Evolutionary conservation across 768 basidiomycete genomes (phyloP).

Genomic region (Tulasnella sp.): DNA sequence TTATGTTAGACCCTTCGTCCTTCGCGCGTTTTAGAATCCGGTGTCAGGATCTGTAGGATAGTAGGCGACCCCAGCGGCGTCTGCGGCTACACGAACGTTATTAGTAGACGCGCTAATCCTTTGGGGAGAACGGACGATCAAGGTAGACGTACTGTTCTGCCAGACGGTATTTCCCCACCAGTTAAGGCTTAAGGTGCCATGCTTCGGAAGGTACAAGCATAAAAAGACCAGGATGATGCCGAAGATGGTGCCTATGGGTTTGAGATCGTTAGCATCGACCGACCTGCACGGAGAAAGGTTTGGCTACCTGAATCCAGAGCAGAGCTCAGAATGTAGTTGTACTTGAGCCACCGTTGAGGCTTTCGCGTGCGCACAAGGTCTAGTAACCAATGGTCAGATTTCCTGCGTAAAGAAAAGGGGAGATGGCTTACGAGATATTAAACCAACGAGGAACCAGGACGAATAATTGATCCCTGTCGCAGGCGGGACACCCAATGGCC

Average conservation of each 20-base stretch:
- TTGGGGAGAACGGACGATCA: neutral
- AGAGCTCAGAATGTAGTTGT: neutral
- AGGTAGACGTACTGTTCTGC: neutral
- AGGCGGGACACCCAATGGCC: neutral
- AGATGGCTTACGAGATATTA: neutral
- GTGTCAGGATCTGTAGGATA: neutral
- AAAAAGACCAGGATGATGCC: neutral
- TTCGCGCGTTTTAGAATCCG: neutral
- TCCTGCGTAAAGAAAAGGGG: neutral
- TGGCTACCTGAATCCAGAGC: neutral
- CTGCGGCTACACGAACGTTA: neutral
- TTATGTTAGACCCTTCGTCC: neutral
- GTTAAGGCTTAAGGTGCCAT: slow-evolving; percentile 21
- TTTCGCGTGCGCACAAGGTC: neutral
- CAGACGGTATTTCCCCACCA: slow-evolving; percentile 30
- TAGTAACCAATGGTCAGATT: neutral
- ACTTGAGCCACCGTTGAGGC: neutral
- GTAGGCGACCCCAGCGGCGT: neutral
- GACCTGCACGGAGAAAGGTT: neutral
- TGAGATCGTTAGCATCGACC: neutral
- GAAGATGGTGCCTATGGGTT: neutral
- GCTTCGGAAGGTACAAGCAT: slow-evolving; percentile 24
- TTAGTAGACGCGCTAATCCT: neutral
- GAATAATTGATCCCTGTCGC: neutral
- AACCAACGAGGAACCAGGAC: neutral